Percentiles rank a stretch among this genome's conserved stretches.
Conservation (phyloP, 2,329 filamentous ascomycete genomes). For the Xylariaceae sp. region DNA sequence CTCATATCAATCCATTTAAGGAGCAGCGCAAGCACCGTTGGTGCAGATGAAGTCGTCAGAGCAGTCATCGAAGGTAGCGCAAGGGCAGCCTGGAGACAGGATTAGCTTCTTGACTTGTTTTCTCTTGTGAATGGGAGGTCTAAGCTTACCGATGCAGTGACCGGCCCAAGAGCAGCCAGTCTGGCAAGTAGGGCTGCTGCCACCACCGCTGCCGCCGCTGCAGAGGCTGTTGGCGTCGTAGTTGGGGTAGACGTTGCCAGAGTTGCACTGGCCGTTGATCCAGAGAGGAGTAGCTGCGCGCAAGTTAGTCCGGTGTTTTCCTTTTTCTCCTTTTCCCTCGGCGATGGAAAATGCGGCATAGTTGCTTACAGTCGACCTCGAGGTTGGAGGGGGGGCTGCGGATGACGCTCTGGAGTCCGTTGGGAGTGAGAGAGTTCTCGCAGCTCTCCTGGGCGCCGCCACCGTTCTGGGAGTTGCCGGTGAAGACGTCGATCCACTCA, state of each 20-base stretch:
- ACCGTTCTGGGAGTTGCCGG: constrained; percentile 32
- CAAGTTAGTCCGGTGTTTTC: constrained; percentile 1
- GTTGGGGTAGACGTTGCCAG: constrained; percentile 19
- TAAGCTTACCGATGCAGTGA: constrained; percentile 19
- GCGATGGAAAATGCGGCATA: not conserved
- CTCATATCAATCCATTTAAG: not conserved
- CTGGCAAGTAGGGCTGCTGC: constrained; percentile 10
- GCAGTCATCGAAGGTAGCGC: constrained; percentile 19
- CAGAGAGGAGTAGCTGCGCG: constrained; percentile 24
- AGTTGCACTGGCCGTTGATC: constrained; percentile 23
- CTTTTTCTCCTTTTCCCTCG: not conserved
- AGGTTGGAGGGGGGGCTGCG: constrained; percentile 29
- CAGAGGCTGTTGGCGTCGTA: constrained; percentile 11
- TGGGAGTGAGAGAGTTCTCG: constrained; percentile 34
- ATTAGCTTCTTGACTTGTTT: not conserved
- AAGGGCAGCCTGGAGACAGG: constrained; percentile 16
- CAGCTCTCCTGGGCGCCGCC: constrained; percentile 34
- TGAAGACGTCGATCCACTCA: constrained; percentile 38
- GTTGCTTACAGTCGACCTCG: constrained; percentile 31
- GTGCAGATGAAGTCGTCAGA: constrained; percentile 21
- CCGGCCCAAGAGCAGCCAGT: constrained; percentile 21
- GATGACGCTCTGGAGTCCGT: constrained; percentile 28
- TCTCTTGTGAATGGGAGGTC: not conserved
- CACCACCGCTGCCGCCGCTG: constrained; percentile 19
- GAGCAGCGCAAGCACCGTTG: constrained; percentile 14